phyloP scores from a whole-genome alignment of 306 rosid genomes.

The Fragaria iinumae region DNA sequence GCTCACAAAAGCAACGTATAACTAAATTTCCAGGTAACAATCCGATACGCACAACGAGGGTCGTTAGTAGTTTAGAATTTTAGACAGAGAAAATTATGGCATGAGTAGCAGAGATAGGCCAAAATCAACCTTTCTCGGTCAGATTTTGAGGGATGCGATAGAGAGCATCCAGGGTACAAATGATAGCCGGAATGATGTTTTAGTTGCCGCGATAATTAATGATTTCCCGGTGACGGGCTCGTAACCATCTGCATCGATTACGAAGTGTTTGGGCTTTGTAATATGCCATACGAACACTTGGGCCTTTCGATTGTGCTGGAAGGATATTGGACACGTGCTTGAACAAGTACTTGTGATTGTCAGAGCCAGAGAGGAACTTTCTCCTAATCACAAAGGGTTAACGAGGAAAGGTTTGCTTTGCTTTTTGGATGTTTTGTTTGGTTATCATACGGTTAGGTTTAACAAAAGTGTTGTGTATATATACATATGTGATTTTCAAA shows the following conservation, averaged over 20 bases:
- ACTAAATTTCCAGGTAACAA: too few species aligned
- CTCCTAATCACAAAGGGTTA: not conserved
- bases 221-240: not conserved
- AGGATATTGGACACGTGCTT: not conserved
- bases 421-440: not conserved
- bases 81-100: too few species aligned
- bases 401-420: not conserved
- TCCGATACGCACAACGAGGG: too few species aligned
- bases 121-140: not conserved
- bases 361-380: not conserved
- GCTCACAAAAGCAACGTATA: too few species aligned
- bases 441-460: not conserved
- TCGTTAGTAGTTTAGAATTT: too few species aligned
- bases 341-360: not conserved
- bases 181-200: not conserved
- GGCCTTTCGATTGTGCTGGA: not conserved
- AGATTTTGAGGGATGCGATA: not conserved
- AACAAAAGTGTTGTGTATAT: not conserved
- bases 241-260: too few species aligned
- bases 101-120: too few species aligned
- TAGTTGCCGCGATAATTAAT: not conserved
- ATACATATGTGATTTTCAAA: not conserved
- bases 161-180: not conserved
- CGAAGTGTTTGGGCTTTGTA: too few species aligned
- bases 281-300: not conserved